Conservation (phyloP, 371 early-diverging fungal genomes). For the Mycotypha africana region DNA sequence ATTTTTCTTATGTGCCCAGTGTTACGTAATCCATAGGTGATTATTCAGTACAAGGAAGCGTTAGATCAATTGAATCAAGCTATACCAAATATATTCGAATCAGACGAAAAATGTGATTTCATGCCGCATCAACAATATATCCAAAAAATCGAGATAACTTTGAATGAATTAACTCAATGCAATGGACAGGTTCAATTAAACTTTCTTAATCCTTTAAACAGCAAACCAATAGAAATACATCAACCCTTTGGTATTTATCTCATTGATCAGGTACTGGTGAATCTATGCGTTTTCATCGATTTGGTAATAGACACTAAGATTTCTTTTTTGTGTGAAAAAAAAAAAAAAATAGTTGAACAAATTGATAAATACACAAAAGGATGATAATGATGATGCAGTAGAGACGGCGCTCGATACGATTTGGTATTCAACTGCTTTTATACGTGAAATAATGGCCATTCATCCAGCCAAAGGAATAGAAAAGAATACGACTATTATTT, state of each 20-base stretch:
- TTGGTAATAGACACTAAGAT: no score
- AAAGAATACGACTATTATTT: neutral
- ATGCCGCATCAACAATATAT: conserved; percentile 5
- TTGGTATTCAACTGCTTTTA: conserved; percentile 10
- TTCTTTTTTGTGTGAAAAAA: neutral
- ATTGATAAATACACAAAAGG: no score
- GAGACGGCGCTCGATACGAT: no score
- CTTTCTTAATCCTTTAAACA: conserved; percentile 17
- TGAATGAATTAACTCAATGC: conserved; percentile 9
- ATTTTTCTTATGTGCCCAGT: neutral
- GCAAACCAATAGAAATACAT: conserved; percentile 7
- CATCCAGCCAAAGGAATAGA: conserved; percentile 19
- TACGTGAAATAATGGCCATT: conserved; percentile 22
- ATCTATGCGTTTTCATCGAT: neutral
- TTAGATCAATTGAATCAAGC: neutral
- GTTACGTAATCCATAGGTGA: conserved; percentile 1
- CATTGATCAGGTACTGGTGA: conserved; percentile 29
- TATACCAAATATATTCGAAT: conserved; percentile 1
- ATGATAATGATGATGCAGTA: no score
- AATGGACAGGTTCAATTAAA: conserved; percentile 17
- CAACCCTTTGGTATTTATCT: conserved; percentile 38
- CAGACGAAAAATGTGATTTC: conserved; percentile 3
- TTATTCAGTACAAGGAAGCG: neutral
- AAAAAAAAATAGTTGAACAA: neutral
- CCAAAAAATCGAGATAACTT: conserved; percentile 10